Conservation (phyloP, 2,329 filamentous ascomycete species). For the Cladosporium sp. region DNA sequence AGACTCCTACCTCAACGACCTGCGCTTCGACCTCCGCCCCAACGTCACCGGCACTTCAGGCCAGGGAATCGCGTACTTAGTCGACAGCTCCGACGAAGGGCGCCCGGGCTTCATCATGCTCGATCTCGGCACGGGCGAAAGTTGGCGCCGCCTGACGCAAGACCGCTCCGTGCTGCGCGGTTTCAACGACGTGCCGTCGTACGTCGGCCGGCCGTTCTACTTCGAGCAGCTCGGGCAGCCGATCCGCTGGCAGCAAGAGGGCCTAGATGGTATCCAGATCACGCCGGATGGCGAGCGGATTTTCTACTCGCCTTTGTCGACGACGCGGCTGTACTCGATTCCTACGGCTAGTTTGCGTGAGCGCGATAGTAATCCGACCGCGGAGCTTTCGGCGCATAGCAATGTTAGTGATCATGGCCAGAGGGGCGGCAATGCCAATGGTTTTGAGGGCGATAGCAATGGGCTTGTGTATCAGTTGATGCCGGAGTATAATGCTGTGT, state of each 20-base stretch:
- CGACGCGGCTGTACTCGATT: conserved; percentile 40
- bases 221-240: conserved; percentile 32
- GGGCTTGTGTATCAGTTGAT: conserved; percentile 52
- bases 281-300: conserved; percentile 42
- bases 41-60: conserved; percentile 43
- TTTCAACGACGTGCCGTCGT: conserved; percentile 35
- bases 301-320: conserved; percentile 48
- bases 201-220: conserved; percentile 39
- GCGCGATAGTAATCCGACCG: conserved; percentile 37
- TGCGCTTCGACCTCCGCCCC: conserved; percentile 50
- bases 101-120: conserved; percentile 52
- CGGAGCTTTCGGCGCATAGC: conserved; percentile 46
- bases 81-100: conserved; percentile 50
- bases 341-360: conserved; percentile 38
- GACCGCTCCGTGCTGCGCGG: conserved; percentile 38
- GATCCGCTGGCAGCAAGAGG: conserved; percentile 34
- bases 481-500: conserved; percentile 50
- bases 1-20: conserved; percentile 51
- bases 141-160: conserved; percentile 45
- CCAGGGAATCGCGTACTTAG: conserved; percentile 49
- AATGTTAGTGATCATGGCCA: conserved; percentile 52
- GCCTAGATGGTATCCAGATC: conserved; percentile 44
- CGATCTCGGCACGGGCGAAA: conserved; percentile 46
- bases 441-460: conserved; percentile 48
- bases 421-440: conserved; percentile 50